Base-by-base conservation (phyloP, 768 basidiomycete genomes). In the Coprinopsis cinerea region DNA sequence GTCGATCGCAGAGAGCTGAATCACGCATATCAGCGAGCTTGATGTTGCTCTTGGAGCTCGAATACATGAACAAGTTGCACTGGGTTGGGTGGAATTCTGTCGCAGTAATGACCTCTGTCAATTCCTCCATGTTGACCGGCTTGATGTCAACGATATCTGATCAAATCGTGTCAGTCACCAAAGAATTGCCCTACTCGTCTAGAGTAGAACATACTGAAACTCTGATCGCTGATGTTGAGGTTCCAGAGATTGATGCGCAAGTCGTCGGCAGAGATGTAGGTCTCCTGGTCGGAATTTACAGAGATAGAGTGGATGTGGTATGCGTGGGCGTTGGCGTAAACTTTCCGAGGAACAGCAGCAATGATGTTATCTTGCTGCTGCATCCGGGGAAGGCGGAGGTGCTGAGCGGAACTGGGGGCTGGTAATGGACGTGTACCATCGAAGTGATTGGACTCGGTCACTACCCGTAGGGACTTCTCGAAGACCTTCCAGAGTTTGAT, bases 401-500 rank as follows among this genome's bases (percentile, higher is more conserved):
- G 83, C 51, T 68, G 74, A 39, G 71, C 61, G 47, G 64, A 62
- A 17, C 72, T 72, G 25, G 85, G 89, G 54, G 83, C 75, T 22
- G 87, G 78, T 44, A 86, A 66, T 20, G 80, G 72, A 46, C 82
- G 82, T 58, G 85, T 81, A 27, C 88, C 88, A 64, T 90, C 87
- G 57, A 80, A 78, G 56, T 95, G 85, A 68, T 98, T 98, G 64
- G 93, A 96, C 75, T 98, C 93, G 17, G 94, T 85, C 32, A 99
- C 94, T 37, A 98, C 91, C 57, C 88, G 86, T 61, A 99, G 75
- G 32, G 88, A 87, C 72, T 97, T 97, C 73, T 98, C 96, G 54
- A 98, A 98, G n/a, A 99, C 94, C 66, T 99, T 98, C 96, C 96
- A 99, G 49, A 98, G 82, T 66, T 99, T 99, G 75, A 99, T 96